A percentile compares a stretch with the other conserved stretches of the same genome.
These are phyloP conservation scores for Penicillium sp. DNA, from an alignment of 2,329 filamentous ascomycete genomes.

Conservation along the genomic window DNA sequence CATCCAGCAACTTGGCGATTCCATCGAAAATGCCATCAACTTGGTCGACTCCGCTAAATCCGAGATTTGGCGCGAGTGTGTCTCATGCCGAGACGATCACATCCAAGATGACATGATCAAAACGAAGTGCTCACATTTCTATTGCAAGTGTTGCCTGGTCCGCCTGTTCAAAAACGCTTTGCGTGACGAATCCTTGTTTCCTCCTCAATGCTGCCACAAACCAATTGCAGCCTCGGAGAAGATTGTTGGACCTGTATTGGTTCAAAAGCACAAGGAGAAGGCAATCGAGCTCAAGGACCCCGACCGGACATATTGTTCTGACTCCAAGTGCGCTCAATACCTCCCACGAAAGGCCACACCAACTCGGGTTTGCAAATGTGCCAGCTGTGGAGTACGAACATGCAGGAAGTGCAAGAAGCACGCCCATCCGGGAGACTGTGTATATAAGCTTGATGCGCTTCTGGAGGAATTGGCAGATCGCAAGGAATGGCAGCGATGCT, in stretches of 20 bases:
- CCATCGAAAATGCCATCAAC: neutral
- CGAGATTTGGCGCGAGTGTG: neutral
- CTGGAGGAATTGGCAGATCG: neutral
- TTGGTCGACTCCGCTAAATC: neutral
- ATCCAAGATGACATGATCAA: neutral
- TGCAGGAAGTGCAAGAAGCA: conserved; percentile 1
- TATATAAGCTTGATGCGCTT: neutral
- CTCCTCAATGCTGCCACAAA: neutral
- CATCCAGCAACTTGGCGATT: neutral
- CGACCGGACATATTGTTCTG: conserved; percentile 1
- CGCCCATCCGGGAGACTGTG: neutral
- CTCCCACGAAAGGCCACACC: neutral
- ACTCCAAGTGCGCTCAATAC: neutral
- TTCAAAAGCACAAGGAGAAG: neutral
- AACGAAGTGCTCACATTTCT: neutral
- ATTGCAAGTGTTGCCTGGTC: neutral
- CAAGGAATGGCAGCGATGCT: conserved; percentile 2
- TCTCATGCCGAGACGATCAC: neutral
- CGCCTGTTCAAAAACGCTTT: neutral
- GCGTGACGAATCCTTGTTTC: conserved; percentile 1
- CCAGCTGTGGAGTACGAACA: neutral
- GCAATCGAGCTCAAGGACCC: neutral
- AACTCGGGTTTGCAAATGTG: neutral
- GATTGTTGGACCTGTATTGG: neutral
- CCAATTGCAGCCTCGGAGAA: neutral